A percentile compares a stretch with the other conserved stretches of the same genome.
Conservation (phyloP, 1,284 basidiomycete genomes). For the Trametes polyzona region DNA sequence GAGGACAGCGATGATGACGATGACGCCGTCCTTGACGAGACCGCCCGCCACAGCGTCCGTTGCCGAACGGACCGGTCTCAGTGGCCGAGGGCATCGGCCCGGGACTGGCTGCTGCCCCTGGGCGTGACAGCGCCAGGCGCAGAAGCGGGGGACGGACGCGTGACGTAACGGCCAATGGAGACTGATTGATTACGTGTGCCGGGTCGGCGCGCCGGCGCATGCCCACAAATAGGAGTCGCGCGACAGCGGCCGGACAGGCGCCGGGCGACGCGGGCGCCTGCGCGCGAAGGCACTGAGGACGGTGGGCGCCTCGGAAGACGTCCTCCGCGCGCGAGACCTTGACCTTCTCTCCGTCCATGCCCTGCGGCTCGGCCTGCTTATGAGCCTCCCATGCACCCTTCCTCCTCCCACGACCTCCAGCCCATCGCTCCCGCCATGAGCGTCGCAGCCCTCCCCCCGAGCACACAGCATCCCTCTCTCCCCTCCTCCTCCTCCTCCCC, state of each 20-base stretch:
- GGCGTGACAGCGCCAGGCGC: slow-evolving; percentile 7
- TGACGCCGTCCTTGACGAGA: neutral
- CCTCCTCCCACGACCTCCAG: slow-evolving; percentile 20
- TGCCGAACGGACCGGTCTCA: slow-evolving; percentile 27
- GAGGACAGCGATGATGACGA: neutral
- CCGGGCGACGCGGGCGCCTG: neutral
- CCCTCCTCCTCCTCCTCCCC: slow-evolving; percentile 32
- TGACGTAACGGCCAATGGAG: slow-evolving; percentile 22
- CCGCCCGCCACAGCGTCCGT: slow-evolving; percentile 30
- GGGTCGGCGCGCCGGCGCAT: neutral
- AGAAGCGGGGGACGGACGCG: slow-evolving; percentile 4
- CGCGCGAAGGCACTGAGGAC: too few species aligned
- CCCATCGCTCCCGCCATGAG: slow-evolving; percentile 29
- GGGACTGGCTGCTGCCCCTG: neutral
- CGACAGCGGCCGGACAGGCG: slow-evolving; percentile 3
- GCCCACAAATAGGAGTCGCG: slow-evolving; percentile 8
- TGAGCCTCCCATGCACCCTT: slow-evolving; percentile 22
- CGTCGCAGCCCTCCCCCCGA: slow-evolving; percentile 20
- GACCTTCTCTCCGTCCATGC: slow-evolving; percentile 17
- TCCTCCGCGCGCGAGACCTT: slow-evolving; percentile 2
- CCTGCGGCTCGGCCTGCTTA: neutral
- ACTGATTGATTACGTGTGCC: slow-evolving; percentile 13
- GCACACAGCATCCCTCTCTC: slow-evolving; percentile 25
- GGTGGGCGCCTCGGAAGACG: slow-evolving; percentile 8
- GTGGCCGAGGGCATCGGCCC: slow-evolving; percentile 4